A percentile compares a stretch with the other conserved stretches of the same genome.
These are phyloP conservation scores for Naganishia antarctica DNA, from an alignment of 768 basidiomycete species.

Conservation along the genomic window DNA sequence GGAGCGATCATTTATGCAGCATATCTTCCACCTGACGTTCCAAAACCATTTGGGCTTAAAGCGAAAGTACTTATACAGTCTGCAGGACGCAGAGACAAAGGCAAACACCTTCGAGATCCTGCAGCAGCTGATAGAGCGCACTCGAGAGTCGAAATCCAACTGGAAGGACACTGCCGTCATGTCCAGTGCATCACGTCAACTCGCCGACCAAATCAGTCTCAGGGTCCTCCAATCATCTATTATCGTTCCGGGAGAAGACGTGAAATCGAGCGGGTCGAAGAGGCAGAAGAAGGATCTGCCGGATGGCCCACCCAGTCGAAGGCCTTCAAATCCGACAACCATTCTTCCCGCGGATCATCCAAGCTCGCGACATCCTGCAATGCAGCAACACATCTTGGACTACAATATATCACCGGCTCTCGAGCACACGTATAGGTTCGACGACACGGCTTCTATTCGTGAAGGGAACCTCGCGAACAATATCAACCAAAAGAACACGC, in stretches of 20 bases:
- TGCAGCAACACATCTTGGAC: not conserved
- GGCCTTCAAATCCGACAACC: not conserved
- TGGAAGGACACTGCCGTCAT: slow-evolving; percentile 26
- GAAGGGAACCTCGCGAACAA: not conserved
- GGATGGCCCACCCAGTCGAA: not conserved
- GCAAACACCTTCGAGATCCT: slow-evolving; percentile 64
- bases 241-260: not conserved
- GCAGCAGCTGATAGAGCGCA: slow-evolving; percentile 26
- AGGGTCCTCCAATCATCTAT: slow-evolving; percentile 21
- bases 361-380: not conserved
- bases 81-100: slow-evolving; percentile 70
- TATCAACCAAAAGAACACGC: not conserved
- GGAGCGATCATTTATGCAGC: slow-evolving; percentile 77
- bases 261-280: not conserved
- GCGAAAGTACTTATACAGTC: slow-evolving; percentile 91
- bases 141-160: slow-evolving; percentile 12
- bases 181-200: not conserved
- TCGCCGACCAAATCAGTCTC: slow-evolving; percentile 15
- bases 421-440: not conserved
- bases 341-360: too few species aligned
- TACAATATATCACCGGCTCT: not conserved
- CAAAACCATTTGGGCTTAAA: slow-evolving; percentile 57
- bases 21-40: slow-evolving; percentile 92
- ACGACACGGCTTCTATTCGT: not conserved
- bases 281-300: not conserved